Percentiles rank a stretch among this genome's conserved stretches.
These are phyloP conservation scores for Neoboletus magnificus DNA, from an alignment of 768 basidiomycete species.

Conservation along the genomic window DNA sequence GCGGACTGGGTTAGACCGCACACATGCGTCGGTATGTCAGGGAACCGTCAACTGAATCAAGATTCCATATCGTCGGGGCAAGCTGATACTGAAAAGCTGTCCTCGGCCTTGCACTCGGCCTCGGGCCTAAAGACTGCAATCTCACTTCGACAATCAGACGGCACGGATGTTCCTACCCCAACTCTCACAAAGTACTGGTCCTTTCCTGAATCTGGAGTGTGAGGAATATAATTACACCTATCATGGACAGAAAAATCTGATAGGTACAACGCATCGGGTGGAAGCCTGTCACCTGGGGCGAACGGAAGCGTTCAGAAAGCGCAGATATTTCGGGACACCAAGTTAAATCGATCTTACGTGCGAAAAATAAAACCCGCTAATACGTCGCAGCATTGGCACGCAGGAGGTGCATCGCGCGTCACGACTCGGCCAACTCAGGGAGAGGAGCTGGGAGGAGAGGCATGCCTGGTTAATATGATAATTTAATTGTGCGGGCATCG, in stretches of 20 bases:
- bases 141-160: not conserved
- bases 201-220: not conserved
- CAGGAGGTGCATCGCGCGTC: not conserved
- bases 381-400: not conserved
- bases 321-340: not conserved
- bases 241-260: not conserved
- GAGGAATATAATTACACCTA: not conserved
- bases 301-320: not conserved
- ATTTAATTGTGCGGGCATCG: not conserved
- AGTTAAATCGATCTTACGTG: not conserved
- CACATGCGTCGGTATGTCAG: not conserved
- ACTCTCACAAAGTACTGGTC: not conserved
- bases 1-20: not conserved
- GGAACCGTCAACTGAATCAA: not conserved
- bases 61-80: not conserved
- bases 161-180: not conserved
- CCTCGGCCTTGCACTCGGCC: not conserved
- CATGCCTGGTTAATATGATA: not conserved
- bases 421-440: slow-evolving; percentile 1
- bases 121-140: not conserved
- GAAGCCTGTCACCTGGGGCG: not conserved
- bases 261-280: not conserved
- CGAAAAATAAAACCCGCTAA: not conserved
- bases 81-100: not conserved
- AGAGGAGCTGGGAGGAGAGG: not conserved